phyloP scores from a whole-genome alignment of 148 eudicot species.

The Linanthus parryae region DNA sequence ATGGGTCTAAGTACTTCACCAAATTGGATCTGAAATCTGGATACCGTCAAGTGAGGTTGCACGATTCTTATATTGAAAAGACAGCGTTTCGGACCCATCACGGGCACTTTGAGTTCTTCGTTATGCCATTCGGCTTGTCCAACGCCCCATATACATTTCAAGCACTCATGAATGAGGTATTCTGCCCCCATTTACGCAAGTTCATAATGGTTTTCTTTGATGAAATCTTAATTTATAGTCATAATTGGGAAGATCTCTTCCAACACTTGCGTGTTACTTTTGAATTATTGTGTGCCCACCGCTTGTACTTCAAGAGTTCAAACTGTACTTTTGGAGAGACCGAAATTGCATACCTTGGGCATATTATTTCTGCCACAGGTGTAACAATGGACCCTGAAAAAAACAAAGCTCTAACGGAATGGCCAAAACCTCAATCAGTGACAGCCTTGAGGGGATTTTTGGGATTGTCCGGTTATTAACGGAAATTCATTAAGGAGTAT shows the following conservation, averaged over 20 bases:
- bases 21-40: neutral
- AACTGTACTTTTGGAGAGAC: neutral
- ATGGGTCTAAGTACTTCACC: too few relatives aligned
- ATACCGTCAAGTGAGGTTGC: neutral
- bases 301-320: neutral
- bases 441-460: neutral
- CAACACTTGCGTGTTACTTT: neutral
- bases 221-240: neutral
- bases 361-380: neutral
- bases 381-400: neutral
- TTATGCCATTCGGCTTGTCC: too few relatives aligned
- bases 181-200: too few relatives aligned
- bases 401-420: neutral
- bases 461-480: neutral
- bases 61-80: neutral
- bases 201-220: slow-evolving; percentile 4
- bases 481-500: neutral
- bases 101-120: too few relatives aligned
- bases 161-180: too few relatives aligned
- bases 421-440: too few relatives aligned
- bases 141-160: neutral
- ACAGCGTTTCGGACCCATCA: neutral
- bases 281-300: neutral
- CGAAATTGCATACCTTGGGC: neutral
- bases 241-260: neutral